Conservation (phyloP, 192 early-diverging fungal species). For the Coemansia sp. region DNA sequence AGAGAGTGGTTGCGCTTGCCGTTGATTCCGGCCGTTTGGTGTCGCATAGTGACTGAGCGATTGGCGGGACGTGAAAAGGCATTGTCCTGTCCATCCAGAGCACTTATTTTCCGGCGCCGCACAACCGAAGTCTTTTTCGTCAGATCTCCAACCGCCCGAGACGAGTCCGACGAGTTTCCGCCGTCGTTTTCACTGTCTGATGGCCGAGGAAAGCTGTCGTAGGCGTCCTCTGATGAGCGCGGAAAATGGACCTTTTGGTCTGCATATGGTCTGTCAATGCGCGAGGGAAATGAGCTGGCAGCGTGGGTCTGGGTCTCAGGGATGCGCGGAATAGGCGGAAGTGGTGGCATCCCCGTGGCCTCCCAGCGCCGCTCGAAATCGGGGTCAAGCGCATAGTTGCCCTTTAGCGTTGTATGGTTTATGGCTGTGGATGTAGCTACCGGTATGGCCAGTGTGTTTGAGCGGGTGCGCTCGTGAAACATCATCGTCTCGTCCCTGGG, state of each 20-base stretch:
- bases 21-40: background rate
- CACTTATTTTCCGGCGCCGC: slow-evolving; percentile 8
- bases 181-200: background rate
- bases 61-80: slow-evolving; percentile 11
- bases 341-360: slow-evolving; percentile 25
- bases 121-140: slow-evolving; percentile 1
- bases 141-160: background rate
- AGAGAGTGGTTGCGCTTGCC: slow-evolving; percentile 53
- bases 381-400: slow-evolving; percentile 35
- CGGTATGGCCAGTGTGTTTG: slow-evolving; percentile 6
- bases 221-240: slow-evolving; percentile 19
- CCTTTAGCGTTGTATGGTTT: slow-evolving; percentile 4
- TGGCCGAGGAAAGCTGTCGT: background rate
- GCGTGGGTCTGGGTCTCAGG: background rate
- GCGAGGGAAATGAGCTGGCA: slow-evolving; percentile 18
- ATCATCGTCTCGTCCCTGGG: slow-evolving; percentile 17
- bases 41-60: background rate
- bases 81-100: slow-evolving; percentile 1
- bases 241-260: slow-evolving; percentile 33
- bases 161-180: background rate
- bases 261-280: background rate
- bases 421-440: background rate
- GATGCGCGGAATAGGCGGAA: slow-evolving; percentile 30
- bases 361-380: slow-evolving; percentile 33
- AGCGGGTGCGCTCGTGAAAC: slow-evolving; percentile 15